phyloP scores from a whole-genome alignment of 164 flowering plant genomes.

The Protea cynaroides region DNA sequence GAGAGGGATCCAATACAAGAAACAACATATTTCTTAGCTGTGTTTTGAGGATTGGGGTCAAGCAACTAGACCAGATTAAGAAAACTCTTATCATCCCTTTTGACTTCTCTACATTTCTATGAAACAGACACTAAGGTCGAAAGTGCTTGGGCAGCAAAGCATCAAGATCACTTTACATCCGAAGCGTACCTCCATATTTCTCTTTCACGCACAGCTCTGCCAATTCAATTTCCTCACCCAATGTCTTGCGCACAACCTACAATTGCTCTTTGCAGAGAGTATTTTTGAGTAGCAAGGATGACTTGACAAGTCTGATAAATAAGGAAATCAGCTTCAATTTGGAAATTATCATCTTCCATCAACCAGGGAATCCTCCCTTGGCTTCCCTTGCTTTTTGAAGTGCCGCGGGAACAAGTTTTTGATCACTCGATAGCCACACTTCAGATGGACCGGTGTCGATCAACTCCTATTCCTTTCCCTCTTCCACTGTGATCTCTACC shows the following conservation, averaged over 20 bases:
- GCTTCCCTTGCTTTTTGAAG: slow-evolving; percentile 43
- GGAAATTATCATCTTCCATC: slow-evolving; percentile 65
- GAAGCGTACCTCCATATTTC: slow-evolving; percentile 69
- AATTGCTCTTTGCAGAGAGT: slow-evolving; percentile 66
- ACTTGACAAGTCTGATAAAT: slow-evolving; percentile 61
- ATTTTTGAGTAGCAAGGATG: slow-evolving; percentile 76
- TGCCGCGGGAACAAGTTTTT: slow-evolving; percentile 51
- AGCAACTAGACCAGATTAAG: slow-evolving; percentile 77
- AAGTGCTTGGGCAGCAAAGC: slow-evolving; percentile 72
- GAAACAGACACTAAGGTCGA: slow-evolving; percentile 46
- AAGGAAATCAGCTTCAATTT: slow-evolving; percentile 49
- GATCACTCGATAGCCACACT: slow-evolving; percentile 41
- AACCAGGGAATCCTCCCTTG: slow-evolving; percentile 48
- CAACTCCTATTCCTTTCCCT: slow-evolving; percentile 15
- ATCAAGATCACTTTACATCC: slow-evolving; percentile 78
- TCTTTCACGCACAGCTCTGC: slow-evolving; percentile 46
- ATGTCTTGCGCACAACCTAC: slow-evolving; percentile 49
- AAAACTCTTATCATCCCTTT: slow-evolving; percentile 67
- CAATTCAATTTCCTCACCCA: slow-evolving; percentile 42
- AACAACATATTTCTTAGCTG: slow-evolving; percentile 80
- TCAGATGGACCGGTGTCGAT: slow-evolving; percentile 33
- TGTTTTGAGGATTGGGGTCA: slow-evolving; percentile 75
- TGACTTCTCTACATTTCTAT: slow-evolving; percentile 56
- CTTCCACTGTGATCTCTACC: slow-evolving; percentile 42
- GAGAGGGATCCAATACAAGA: slow-evolving; percentile 52